Evolutionary conservation across 2,329 filamentous ascomycete species (phyloP).

Genomic region (Penicillium brasilianum): DNA sequence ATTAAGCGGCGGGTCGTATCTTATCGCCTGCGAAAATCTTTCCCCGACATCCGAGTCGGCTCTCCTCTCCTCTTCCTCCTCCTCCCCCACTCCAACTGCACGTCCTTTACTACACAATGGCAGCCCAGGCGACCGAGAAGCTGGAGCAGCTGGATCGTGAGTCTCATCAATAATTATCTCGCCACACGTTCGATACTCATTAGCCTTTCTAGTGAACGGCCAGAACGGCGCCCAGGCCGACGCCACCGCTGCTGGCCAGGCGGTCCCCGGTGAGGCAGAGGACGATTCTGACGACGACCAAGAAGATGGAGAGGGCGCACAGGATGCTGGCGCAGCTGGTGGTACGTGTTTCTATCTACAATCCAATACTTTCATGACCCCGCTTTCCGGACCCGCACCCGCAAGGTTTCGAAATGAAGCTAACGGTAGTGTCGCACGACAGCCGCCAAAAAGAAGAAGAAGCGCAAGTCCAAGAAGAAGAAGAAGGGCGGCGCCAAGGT

Average conservation of each 20-base stretch:
- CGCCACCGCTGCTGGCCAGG: conserved; percentile 37
- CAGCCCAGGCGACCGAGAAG: conserved; percentile 49
- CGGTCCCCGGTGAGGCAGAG: conserved; percentile 54
- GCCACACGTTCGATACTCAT: conserved; percentile 24
- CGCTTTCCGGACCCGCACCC: conserved; percentile 8
- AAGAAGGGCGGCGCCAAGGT: conserved; percentile 65
- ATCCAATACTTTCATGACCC: not conserved
- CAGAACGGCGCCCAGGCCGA: conserved; percentile 43
- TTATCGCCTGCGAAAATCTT: conserved; percentile 35
- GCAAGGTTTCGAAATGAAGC: conserved; percentile 4
- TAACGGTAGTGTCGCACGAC: conserved; percentile 23
- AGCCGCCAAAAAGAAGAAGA: conserved; percentile 77
- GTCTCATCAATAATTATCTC: conserved; percentile 15
- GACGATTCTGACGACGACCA: conserved; percentile 62
- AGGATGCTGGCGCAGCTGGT: conserved; percentile 46
- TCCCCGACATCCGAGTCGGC: conserved; percentile 27
- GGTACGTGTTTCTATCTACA: conserved; percentile 31
- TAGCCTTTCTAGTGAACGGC: conserved; percentile 43
- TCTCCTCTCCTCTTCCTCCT: conserved; percentile 26
- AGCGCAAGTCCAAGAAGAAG: conserved; percentile 77
- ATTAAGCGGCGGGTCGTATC: conserved; percentile 21
- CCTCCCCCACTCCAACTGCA: conserved; percentile 24
- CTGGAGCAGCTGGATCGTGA: conserved; percentile 48
- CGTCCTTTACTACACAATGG: conserved; percentile 41
- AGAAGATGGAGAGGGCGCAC: conserved; percentile 52